These are phyloP conservation scores for Arabis alpina DNA, from an alignment of 345 rosid species.

Conservation along the genomic window DNA sequence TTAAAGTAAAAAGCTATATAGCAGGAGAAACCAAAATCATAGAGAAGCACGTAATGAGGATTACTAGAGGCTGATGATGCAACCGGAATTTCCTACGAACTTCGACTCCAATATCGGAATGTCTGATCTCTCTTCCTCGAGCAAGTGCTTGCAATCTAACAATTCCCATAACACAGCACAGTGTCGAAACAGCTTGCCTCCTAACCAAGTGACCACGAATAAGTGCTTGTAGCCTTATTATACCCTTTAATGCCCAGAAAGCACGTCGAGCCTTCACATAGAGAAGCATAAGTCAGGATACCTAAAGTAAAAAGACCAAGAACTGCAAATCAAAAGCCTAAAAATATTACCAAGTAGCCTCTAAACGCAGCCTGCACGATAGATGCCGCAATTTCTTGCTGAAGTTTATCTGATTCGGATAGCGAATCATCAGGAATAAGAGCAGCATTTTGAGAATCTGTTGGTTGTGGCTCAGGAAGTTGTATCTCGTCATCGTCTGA, in stretches of 20 bases:
- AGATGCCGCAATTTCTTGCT: slow-evolving; percentile 69
- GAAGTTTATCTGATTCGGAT: slow-evolving; percentile 55
- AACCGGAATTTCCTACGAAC: slow-evolving; percentile 30
- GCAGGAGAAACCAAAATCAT: neutral
- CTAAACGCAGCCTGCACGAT: slow-evolving; percentile 69
- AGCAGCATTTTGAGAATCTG: slow-evolving; percentile 41
- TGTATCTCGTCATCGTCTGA: slow-evolving; percentile 47
- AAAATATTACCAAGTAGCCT: slow-evolving; percentile 43
- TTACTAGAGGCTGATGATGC: slow-evolving; percentile 55
- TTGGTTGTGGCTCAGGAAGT: slow-evolving; percentile 45
- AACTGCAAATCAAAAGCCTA: neutral
- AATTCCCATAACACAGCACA: slow-evolving; percentile 43
- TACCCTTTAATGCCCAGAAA: slow-evolving; percentile 46
- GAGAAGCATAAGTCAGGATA: slow-evolving; percentile 7
- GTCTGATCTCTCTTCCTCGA: slow-evolving; percentile 38
- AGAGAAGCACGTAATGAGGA: neutral
- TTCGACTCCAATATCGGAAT: slow-evolving; percentile 39
- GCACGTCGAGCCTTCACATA: slow-evolving; percentile 42
- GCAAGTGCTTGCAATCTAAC: slow-evolving; percentile 46
- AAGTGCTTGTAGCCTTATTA: slow-evolving; percentile 53
- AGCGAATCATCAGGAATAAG: slow-evolving; percentile 38
- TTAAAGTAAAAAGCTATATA: slow-evolving; percentile 16
- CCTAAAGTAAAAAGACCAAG: neutral
- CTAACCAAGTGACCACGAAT: slow-evolving; percentile 55
- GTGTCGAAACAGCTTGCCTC: slow-evolving; percentile 47